These are phyloP conservation scores for Aspergillus floridensis DNA, from an alignment of 2,329 filamentous ascomycete genomes.

Conservation along the genomic window DNA sequence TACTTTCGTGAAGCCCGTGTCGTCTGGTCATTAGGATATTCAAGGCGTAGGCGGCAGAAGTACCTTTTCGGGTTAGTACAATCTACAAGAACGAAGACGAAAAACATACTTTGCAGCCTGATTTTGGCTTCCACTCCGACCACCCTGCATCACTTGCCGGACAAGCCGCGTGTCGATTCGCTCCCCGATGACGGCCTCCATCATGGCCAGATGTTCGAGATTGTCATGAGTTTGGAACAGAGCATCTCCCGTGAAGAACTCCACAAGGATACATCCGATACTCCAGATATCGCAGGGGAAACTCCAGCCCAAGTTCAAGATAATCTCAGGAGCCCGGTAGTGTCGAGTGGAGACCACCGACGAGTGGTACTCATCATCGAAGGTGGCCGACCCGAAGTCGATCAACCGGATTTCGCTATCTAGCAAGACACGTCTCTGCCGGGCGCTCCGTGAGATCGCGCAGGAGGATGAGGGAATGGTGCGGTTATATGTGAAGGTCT, in stretches of 20 bases:
- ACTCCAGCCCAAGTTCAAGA: conserved; percentile 65
- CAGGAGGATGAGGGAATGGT: conserved; percentile 64
- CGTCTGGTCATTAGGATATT: conserved; percentile 63
- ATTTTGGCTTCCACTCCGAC: conserved; percentile 50
- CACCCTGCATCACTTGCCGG: conserved; percentile 50
- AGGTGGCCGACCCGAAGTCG: conserved; percentile 66
- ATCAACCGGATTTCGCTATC: conserved; percentile 66
- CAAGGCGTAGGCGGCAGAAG: conserved; percentile 56
- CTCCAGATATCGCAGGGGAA: conserved; percentile 69
- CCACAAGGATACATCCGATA: conserved; percentile 66
- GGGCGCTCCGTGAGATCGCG: conserved; percentile 55
- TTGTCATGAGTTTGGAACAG: conserved; percentile 69
- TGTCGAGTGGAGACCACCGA: conserved; percentile 66
- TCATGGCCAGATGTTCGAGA: conserved; percentile 67
- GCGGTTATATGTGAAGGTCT: conserved; percentile 68
- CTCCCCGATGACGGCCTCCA: conserved; percentile 61
- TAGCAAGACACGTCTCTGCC: conserved; percentile 61
- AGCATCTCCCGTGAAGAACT: conserved; percentile 67
- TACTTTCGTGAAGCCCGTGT: conserved; percentile 64
- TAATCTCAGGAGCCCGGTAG: conserved; percentile 66
- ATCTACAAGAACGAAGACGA: conserved; percentile 15
- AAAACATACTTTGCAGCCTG: conserved; percentile 55
- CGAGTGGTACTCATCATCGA: conserved; percentile 67
- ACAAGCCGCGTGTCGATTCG: conserved; percentile 57
- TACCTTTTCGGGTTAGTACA: conserved; percentile 47